phyloP scores from a whole-genome alignment of 495 filamentous ascomycete genomes.

The Xanthoparmelia taractica region DNA sequence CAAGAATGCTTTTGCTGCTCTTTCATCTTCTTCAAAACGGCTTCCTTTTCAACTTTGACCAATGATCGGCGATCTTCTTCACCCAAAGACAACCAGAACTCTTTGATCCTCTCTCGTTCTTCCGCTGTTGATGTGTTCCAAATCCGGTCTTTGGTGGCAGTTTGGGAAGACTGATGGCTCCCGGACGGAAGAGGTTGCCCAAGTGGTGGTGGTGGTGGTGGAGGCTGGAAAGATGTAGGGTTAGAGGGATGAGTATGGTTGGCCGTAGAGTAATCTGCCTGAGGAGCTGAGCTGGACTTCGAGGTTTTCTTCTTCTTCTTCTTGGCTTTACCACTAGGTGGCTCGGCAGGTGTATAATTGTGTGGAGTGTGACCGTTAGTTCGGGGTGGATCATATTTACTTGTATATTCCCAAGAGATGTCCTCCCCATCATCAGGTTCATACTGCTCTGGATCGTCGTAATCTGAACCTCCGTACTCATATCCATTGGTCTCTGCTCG shows the following conservation, averaged over 20 bases:
- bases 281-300: slow-evolving; percentile 35
- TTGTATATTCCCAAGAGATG: slow-evolving; percentile 28
- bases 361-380: slow-evolving; percentile 27
- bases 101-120: slow-evolving; percentile 93
- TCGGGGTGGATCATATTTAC: slow-evolving; percentile 14
- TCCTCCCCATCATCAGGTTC: slow-evolving; percentile 35
- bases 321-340: slow-evolving; percentile 34
- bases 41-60: slow-evolving; percentile 97
- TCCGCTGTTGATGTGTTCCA: slow-evolving; percentile 94
- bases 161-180: slow-evolving; percentile 29
- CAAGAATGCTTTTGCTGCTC: slow-evolving; percentile 99
- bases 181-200: slow-evolving; percentile 28
- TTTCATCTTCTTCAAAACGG: slow-evolving; percentile 98
- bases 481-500: slow-evolving; percentile 22
- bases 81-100: slow-evolving; percentile 95
- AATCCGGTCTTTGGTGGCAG: slow-evolving; percentile 65
- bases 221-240: slow-evolving; percentile 29
- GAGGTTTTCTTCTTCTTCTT: slow-evolving; percentile 48
- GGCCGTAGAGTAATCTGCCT: slow-evolving; percentile 21
- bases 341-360: slow-evolving; percentile 20
- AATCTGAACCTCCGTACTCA: slow-evolving; percentile 30
- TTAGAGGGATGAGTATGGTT: slow-evolving; percentile 24
- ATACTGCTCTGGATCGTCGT: slow-evolving; percentile 30
- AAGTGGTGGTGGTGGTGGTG: slow-evolving; percentile 34
- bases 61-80: slow-evolving; percentile 89